Evolutionary conservation across 2,329 filamentous ascomycete genomes (phyloP), one percentile per base, ranked within the genome.

Genomic region (Calonectria pseudoturangicola): DNA sequence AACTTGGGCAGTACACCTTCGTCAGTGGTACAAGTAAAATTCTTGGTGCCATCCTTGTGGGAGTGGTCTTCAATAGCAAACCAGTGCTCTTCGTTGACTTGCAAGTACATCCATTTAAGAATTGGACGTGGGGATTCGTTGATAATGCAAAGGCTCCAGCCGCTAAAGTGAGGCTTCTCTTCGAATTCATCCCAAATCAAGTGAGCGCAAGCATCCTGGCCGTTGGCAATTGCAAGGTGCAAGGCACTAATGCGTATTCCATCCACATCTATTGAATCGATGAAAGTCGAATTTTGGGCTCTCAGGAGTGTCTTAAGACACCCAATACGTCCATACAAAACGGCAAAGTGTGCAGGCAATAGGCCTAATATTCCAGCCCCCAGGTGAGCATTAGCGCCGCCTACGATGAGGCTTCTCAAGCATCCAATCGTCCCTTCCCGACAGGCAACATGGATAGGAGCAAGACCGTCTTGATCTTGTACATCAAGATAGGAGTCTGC

Each of bases 101-200:
- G 36, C 10, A 67, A 15, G n/a, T 67, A 51, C 50, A 67, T 58
- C 65, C 65, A 67, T 28, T 67, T 67, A 1, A 67, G 33, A 4
- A 13, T 30, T 18, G 39, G 36, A 18, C 65, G 36, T 2, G 50
- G 47, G 7, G 48, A 16, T 8, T 43, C 65, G 21, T 33, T 39
- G 5, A 58, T 10, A 21, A 67, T 25, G 5, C 48, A 56, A 25
- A 41, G 39, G 21, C 48, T 58, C 65, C 48, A 58, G 2, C 39
- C 50, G 36, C 10, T n/a, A 15, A 45, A 67, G 13, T 58, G 16
- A 2, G 50, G 65, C 25, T 56, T 67, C 13, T 28, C 21, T 13
- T 25, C 13, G 13, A 58, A 51, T 21, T 36, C 18, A 15, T 47
- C n/a, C 65, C 65, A 67, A 5, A 67, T 67, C 12, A 51, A 21